A percentile compares a stretch with the other conserved stretches of the same genome.
These are phyloP conservation scores for Plantago elongata DNA, from an alignment of 257 asterid species.

Conservation along the genomic window DNA sequence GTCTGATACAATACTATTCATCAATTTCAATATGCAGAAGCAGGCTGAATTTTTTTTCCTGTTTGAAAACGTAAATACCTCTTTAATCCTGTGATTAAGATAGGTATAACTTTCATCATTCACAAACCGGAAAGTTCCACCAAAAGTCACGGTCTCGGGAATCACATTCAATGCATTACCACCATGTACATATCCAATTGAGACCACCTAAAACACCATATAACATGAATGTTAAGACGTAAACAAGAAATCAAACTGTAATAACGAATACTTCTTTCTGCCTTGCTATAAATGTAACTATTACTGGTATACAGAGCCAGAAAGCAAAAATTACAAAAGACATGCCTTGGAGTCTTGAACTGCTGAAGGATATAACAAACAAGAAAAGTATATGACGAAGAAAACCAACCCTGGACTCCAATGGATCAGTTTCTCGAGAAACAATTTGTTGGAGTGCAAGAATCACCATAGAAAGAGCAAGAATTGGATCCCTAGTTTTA, in stretches of 20 bases:
- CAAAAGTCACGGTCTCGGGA: slow-evolving; percentile 66
- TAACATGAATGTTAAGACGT: neutral
- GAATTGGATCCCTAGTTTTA: slow-evolving; percentile 54
- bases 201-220: slow-evolving; percentile 45
- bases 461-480: slow-evolving; percentile 64
- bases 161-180: slow-evolving; percentile 64
- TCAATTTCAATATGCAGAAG: too few relatives aligned
- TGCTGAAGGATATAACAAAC: neutral
- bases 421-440: slow-evolving; percentile 87
- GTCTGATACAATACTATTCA: too few relatives aligned
- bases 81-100: slow-evolving; percentile 63
- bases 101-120: slow-evolving; percentile 40
- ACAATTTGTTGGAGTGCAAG: slow-evolving; percentile 78
- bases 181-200: slow-evolving; percentile 60
- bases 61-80: slow-evolving; percentile 46
- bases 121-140: slow-evolving; percentile 80
- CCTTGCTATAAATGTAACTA: too few relatives aligned
- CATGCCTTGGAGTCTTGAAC: slow-evolving; percentile 3
- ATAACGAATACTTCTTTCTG: too few relatives aligned
- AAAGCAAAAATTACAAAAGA: neutral
- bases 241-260: neutral
- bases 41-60: too few relatives aligned
- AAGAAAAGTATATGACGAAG: slow-evolving; percentile 1
- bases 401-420: slow-evolving; percentile 53
- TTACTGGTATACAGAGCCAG: neutral